phyloP scores from a whole-genome alignment of 2,329 filamentous ascomycete genomes.

The Apiospora malaysiana region DNA sequence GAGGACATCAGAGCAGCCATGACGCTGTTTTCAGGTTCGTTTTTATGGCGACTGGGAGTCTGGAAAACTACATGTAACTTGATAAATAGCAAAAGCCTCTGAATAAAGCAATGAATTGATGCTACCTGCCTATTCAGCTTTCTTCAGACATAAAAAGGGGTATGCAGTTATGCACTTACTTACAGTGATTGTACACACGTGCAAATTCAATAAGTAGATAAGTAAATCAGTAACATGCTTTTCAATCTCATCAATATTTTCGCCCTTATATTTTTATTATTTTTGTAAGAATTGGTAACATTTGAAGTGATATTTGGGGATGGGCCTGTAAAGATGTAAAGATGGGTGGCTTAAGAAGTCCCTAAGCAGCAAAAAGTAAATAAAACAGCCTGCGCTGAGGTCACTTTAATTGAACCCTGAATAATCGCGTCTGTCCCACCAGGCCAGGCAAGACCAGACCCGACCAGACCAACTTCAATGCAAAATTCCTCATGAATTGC shows the following conservation, averaged over 20 bases:
- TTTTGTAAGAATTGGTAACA: not conserved
- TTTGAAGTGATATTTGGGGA: not conserved
- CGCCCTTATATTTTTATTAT: not conserved
- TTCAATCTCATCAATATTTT: too few relatives aligned
- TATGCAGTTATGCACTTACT: not conserved
- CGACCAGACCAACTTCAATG: not conserved
- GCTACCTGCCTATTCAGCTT: not conserved
- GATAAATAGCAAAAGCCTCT: not conserved
- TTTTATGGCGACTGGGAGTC: not conserved
- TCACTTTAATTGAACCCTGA: conserved; percentile 7
- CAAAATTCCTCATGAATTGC: not conserved
- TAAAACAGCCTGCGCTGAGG: not conserved
- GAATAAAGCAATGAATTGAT: not conserved
- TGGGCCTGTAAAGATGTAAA: not conserved
- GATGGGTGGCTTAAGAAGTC: not conserved
- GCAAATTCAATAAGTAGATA: too few relatives aligned
- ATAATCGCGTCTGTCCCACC: not conserved
- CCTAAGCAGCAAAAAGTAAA: conserved; percentile 16
- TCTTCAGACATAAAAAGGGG: not conserved
- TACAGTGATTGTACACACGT: not conserved
- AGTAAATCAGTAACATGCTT: too few relatives aligned
- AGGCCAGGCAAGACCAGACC: not conserved
- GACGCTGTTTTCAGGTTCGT: not conserved
- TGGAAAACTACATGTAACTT: not conserved
- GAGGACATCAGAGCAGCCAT: not conserved